Evolutionary conservation across 331 rosid genomes (phyloP), one percentile per base, ranked within the genome.

Genomic region (Erythrophleum ivorense): DNA sequence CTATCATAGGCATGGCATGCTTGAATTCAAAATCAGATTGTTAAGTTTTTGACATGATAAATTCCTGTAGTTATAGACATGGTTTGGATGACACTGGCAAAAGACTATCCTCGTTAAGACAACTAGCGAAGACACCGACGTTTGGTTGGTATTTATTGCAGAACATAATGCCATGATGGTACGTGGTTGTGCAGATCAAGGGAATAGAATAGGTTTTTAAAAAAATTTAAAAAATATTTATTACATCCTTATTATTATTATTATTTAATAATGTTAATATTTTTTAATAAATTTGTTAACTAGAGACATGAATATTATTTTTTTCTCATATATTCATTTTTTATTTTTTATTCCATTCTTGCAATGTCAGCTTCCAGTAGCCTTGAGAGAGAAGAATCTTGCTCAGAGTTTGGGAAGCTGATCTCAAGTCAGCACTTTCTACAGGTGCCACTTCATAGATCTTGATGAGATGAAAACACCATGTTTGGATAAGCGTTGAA

Each of bases 71-170:
- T 77, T 80, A 15, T 45, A 64, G 78, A 9, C 33, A 60, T 74
- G 73, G 59, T 57, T 49, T 40, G 33, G 55, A 54, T 43, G 14
- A 69, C 9, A 45, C 16, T 38, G 76, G 43, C 36, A 45, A 71
- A 66, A 93, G 97, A 91, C 89, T 75, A 79, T 88, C 21, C 94
- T 93, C 11, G 85, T 93, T 66, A 97, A 93, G 88, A 69, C 79
- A 66, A 93, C 97, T 0, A 82, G 92, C 24, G 97, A 97, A 38
- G 91, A 91, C 86, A 91, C 97, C 2, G 96, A 92, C 78, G 91
- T 93, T 52, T 94, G 91, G 16, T 73, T 91, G 85, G 91, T 92
- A 13, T 88, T 84, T 85, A 24, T 93, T 18, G 96, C 96, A 19
- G 94, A 94, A 18, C 66, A 87, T 77, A 89, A 85, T 91, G 36